Base-by-base conservation (phyloP, 2,329 filamentous ascomycete genomes). In the Fragosphaeria purpurea region DNA sequence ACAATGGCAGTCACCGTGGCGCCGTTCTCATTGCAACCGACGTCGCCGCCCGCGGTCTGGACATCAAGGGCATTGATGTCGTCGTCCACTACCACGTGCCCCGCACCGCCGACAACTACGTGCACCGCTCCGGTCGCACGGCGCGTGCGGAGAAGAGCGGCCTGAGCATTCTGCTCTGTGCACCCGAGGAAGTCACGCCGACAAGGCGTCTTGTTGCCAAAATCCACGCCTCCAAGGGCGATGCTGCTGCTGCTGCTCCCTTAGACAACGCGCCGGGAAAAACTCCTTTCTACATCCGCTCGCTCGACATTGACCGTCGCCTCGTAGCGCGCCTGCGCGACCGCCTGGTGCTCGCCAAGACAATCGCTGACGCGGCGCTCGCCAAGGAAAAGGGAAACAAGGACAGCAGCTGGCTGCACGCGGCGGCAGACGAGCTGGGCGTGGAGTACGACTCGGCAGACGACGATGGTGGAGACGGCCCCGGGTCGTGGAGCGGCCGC, bases 1-100 rank as follows among this genome's bases (percentile, higher is more conserved):
- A 22, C 22, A 22, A 22, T 22, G 72, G 78, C 44, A 68, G 73
- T 34, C 67, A 73, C 66, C 60, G 67, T 12, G 61, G 69, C 1
- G 78, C 83, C 2, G 85, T 97, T 44, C 79, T 97, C 3, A 78
- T 98, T 13, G 89, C 93, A 4, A 97, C 93, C 1, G 91, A 97
- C 63, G 90, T 96, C 32, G 91, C 91, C 3, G 89, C 91, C 7
- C 83, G 91, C 55, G 93, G 93, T 67, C 81, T 98, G 45, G 93
- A 98, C 65, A 96, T 98, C 59, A 85, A 87, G 44, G 81, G 83
- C 37, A 88, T 97, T 44, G 86, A 96, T 59, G 76, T 95, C 11
- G 85, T 98, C 12, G 72, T 98, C 13, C 93, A 98, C 68, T 98
- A 98, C 69, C 91, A 98, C 66, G 83, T 96, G 0, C 93, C 93